Evolutionary conservation across 306 rosid genomes (phyloP).

Genomic region (Vigna hirtella): DNA sequence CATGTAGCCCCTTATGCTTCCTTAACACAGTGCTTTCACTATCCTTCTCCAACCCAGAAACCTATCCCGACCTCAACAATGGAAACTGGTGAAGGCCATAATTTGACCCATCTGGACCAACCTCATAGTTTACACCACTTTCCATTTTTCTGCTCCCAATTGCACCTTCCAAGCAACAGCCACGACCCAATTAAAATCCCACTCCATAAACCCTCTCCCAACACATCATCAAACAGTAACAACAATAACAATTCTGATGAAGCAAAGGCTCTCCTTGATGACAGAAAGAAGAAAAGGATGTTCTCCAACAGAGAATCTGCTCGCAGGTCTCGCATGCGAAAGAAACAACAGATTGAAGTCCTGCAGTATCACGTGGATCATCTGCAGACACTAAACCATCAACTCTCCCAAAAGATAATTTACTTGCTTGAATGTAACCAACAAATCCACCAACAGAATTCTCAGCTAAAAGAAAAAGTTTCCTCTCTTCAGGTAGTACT

Average conservation of each 20-base stretch:
- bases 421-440: slow-evolving; percentile 58
- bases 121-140: slow-evolving; percentile 45
- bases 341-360: slow-evolving; percentile 56
- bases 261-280: slow-evolving; percentile 67
- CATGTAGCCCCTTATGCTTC: slow-evolving; percentile 38
- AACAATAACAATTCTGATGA: slow-evolving; percentile 61
- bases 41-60: slow-evolving; percentile 41
- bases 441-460: slow-evolving; percentile 53
- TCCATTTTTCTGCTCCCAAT: slow-evolving; percentile 48
- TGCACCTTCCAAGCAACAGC: slow-evolving; percentile 37
- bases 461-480: slow-evolving; percentile 51
- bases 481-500: slow-evolving; percentile 48
- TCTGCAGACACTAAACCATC: slow-evolving; percentile 50
- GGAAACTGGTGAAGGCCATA: slow-evolving; percentile 40
- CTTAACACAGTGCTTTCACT: slow-evolving; percentile 33
- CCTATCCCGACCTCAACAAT: slow-evolving; percentile 42
- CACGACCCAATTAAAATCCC: slow-evolving; percentile 42
- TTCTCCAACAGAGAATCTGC: slow-evolving; percentile 86
- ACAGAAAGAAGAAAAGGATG: slow-evolving; percentile 77
- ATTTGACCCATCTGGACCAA: slow-evolving; percentile 24
- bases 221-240: slow-evolving; percentile 58
- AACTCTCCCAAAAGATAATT: slow-evolving; percentile 50
- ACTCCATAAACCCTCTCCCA: slow-evolving; percentile 45
- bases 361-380: slow-evolving; percentile 49
- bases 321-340: slow-evolving; percentile 74